phyloP scores from a whole-genome alignment of 1,284 basidiomycete species.

The Ustilago loliicola region DNA sequence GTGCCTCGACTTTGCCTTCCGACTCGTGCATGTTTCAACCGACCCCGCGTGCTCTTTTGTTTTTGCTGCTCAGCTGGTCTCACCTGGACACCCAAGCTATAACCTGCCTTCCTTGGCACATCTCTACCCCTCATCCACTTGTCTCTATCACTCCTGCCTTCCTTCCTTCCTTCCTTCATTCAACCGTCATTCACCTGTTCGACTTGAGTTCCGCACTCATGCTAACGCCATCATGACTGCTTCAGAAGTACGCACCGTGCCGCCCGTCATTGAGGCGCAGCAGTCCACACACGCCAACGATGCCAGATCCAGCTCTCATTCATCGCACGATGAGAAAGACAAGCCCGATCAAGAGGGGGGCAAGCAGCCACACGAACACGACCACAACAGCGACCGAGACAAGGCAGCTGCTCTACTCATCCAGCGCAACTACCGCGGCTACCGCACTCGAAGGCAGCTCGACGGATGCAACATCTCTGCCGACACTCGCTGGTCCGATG shows the following conservation, averaged over 20 bases:
- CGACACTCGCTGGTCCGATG: constrained; percentile 59
- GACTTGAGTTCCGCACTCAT: not conserved
- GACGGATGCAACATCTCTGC: constrained; percentile 58
- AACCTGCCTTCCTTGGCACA: not conserved
- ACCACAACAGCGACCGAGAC: constrained; percentile 46
- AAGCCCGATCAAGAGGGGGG: not conserved
- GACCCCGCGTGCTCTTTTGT: too few relatives aligned
- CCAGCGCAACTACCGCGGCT: constrained; percentile 63
- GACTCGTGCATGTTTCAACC: not conserved
- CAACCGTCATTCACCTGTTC: not conserved
- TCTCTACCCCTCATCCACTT: not conserved
- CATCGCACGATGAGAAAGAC: not conserved
- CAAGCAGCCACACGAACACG: constrained; percentile 23
- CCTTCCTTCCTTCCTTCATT: not conserved
- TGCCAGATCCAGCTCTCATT: constrained; percentile 5
- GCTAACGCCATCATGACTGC: constrained; percentile 18
- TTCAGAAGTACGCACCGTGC: constrained; percentile 39
- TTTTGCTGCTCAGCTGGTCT: not conserved
- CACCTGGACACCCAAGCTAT: not conserved
- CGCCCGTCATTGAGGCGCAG: constrained; percentile 35
- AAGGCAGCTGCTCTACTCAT: constrained; percentile 53
- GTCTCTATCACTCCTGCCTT: not conserved
- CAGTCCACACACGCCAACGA: constrained; percentile 10
- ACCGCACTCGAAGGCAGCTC: constrained; percentile 51
- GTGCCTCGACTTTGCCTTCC: not conserved